Conservation (phyloP, 768 basidiomycete genomes). For the Cyclocybe aegerita region DNA sequence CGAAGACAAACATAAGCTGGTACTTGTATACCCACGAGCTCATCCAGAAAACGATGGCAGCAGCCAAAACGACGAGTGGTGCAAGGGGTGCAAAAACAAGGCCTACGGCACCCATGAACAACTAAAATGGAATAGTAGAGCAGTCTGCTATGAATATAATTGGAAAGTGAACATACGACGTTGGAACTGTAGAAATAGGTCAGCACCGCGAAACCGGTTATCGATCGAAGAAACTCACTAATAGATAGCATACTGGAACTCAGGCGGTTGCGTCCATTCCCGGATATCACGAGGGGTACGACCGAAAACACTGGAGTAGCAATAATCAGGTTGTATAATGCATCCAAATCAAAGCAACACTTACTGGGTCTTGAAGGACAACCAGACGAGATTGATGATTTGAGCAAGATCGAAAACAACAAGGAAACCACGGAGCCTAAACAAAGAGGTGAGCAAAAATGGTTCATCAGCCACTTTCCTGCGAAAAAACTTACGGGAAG, state of each 20-base stretch:
- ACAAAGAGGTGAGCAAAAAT: background rate
- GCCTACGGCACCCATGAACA: slow-evolving; percentile 90
- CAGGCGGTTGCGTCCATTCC: slow-evolving; percentile 75
- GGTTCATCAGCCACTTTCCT: background rate
- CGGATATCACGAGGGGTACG: slow-evolving; percentile 77
- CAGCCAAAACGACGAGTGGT: slow-evolving; percentile 83
- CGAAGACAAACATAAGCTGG: slow-evolving; percentile 92
- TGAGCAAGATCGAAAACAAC: slow-evolving; percentile 84
- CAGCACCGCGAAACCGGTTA: background rate
- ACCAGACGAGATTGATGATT: slow-evolving; percentile 72
- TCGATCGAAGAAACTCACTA: slow-evolving; percentile 43
- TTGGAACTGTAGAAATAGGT: slow-evolving; percentile 20
- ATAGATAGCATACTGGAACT: slow-evolving; percentile 72
- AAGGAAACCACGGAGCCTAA: slow-evolving; percentile 79
- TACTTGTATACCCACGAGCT: slow-evolving; percentile 93
- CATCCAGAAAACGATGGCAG: slow-evolving; percentile 84
- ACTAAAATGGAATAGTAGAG: slow-evolving; percentile 43
- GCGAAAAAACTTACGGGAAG: slow-evolving; percentile 70
- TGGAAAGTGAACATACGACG: slow-evolving; percentile 20
- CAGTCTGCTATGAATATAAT: slow-evolving; percentile 44
- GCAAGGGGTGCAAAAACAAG: slow-evolving; percentile 94
- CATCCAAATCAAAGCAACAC: slow-evolving; percentile 45
- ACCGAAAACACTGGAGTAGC: slow-evolving; percentile 51
- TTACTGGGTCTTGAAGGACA: slow-evolving; percentile 65
- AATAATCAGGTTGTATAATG: background rate